A percentile compares a stretch with the other conserved stretches of the same genome.
Evolutionary conservation across 139 green algal genomes (phyloP).

Genomic region (Chlamydomonas sphaeroides): DNA sequence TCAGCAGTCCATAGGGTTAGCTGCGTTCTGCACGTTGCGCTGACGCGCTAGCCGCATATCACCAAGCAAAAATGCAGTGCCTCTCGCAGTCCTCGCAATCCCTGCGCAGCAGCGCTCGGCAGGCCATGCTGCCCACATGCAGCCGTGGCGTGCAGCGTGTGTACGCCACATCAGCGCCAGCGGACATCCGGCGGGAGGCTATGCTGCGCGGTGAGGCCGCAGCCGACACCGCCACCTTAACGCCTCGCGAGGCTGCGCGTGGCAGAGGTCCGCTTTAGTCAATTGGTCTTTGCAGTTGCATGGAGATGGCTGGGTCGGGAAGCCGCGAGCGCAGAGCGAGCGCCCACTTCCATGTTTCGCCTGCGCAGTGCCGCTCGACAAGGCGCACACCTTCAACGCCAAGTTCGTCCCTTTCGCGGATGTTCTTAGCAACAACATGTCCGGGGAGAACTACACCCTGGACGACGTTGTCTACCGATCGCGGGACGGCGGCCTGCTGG

Average conservation of each 20-base stretch:
- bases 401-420: slow-evolving; percentile 93
- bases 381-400: slow-evolving; percentile 79
- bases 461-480: slow-evolving; percentile 94
- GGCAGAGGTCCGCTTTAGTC: too few relatives aligned
- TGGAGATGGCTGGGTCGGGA: too few relatives aligned
- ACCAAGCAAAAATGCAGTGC: slow-evolving; percentile 5
- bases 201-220: slow-evolving; percentile 12
- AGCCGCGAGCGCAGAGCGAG: too few relatives aligned
- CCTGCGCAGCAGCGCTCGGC: slow-evolving; percentile 19
- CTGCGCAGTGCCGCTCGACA: slow-evolving; percentile 33
- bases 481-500: slow-evolving; percentile 89
- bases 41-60: too few relatives aligned
- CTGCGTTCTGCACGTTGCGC: too few relatives aligned
- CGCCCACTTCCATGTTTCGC: neutral
- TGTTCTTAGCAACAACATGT: slow-evolving; percentile 51
- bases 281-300: neutral
- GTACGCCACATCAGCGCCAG: slow-evolving; percentile 1
- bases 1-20: too few relatives aligned
- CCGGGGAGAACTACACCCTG: slow-evolving; percentile 90
- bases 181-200: slow-evolving; percentile 22
- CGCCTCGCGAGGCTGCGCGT: too few relatives aligned
- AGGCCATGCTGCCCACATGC: slow-evolving; percentile 5
- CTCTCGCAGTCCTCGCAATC: neutral
- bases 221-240: neutral
- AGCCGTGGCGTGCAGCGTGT: slow-evolving; percentile 24